phyloP scores from a whole-genome alignment of 1,284 basidiomycete genomes.

The Tylopilus sp. region DNA sequence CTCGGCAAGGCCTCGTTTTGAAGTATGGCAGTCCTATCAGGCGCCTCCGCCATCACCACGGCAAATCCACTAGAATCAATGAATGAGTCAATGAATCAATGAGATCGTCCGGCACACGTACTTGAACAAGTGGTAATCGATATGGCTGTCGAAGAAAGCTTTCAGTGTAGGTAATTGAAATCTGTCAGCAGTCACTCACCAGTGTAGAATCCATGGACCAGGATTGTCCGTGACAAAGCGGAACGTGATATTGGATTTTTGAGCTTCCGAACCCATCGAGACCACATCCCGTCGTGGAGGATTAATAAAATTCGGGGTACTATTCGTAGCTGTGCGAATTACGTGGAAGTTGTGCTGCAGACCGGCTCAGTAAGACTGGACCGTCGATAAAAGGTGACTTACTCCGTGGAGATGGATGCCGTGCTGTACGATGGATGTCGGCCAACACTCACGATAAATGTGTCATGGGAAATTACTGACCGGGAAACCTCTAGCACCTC shows the following conservation, averaged over 20 bases:
- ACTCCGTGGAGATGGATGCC: slow-evolving; percentile 37
- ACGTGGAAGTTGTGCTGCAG: slow-evolving; percentile 41
- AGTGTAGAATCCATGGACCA: slow-evolving; percentile 35
- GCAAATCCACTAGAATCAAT: slow-evolving; percentile 31
- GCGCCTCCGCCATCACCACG: slow-evolving; percentile 29
- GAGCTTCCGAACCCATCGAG: slow-evolving; percentile 30
- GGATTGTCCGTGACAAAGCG: slow-evolving; percentile 31
- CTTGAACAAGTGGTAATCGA: slow-evolving; percentile 30
- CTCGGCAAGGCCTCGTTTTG: slow-evolving; percentile 20
- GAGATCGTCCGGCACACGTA: slow-evolving; percentile 8
- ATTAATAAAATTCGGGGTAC: slow-evolving; percentile 31
- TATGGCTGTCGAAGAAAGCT: slow-evolving; percentile 20
- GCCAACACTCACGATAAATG: background rate
- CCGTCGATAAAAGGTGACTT: slow-evolving; percentile 1
- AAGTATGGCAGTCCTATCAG: slow-evolving; percentile 16
- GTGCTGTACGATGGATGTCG: slow-evolving; percentile 22
- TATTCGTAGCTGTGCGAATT: slow-evolving; percentile 25
- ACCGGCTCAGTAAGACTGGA: background rate
- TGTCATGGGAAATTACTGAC: slow-evolving; percentile 26
- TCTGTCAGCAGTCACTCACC: slow-evolving; percentile 16
- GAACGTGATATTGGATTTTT: slow-evolving; percentile 30
- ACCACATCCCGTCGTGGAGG: slow-evolving; percentile 33
- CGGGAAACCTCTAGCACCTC: slow-evolving; percentile 34
- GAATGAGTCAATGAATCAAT: slow-evolving; percentile 5
- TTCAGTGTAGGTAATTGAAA: background rate